Percentiles rank a stretch among this genome's conserved stretches.
Conservation (phyloP, 2,329 filamentous ascomycete species). For the Taxawa tesnikishii region DNA sequence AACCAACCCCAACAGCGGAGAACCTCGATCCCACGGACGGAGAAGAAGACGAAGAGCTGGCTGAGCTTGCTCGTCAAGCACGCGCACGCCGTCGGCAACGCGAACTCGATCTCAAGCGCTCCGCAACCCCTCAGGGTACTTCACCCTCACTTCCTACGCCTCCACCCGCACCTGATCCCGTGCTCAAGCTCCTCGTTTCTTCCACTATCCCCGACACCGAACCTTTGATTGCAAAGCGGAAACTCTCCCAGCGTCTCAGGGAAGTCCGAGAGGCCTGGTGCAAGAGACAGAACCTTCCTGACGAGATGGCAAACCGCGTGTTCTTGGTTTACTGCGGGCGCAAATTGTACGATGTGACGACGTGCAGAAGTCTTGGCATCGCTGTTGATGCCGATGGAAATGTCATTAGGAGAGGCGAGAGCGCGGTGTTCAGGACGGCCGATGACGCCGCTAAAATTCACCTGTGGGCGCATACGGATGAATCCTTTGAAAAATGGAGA, state of each 20-base stretch:
- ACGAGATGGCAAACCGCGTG: conserved; percentile 40
- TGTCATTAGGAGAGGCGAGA: conserved; percentile 22
- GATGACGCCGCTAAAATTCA: conserved; percentile 49
- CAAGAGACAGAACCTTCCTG: conserved; percentile 42
- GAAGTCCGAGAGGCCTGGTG: conserved; percentile 61
- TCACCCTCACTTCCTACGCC: conserved; percentile 6
- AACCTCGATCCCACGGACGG: conserved; percentile 15
- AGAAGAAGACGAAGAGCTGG: conserved; percentile 30
- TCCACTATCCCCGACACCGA: conserved; percentile 52
- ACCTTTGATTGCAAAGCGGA: conserved; percentile 51
- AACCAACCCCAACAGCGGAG: conserved; percentile 10
- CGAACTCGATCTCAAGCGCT: conserved; percentile 12
- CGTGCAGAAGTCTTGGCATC: conserved; percentile 56
- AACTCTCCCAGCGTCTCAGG: conserved; percentile 54
- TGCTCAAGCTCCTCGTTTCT: conserved; percentile 54
- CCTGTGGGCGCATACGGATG: conserved; percentile 65
- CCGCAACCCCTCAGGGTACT: conserved; percentile 8
- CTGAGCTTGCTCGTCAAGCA: conserved; percentile 27
- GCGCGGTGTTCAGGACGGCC: conserved; percentile 37
- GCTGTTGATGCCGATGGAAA: conserved; percentile 28
- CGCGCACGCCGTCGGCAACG: conserved; percentile 24
- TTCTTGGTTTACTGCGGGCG: conserved; percentile 71
- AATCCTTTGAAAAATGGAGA: conserved; percentile 42
- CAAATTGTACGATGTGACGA: conserved; percentile 64
- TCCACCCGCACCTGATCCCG: conserved; percentile 26